A percentile compares a stretch with the other conserved stretches of the same genome.
Evolutionary conservation across 495 filamentous ascomycete species (phyloP).

Genomic region (Massariosphaeria phaeospora): DNA sequence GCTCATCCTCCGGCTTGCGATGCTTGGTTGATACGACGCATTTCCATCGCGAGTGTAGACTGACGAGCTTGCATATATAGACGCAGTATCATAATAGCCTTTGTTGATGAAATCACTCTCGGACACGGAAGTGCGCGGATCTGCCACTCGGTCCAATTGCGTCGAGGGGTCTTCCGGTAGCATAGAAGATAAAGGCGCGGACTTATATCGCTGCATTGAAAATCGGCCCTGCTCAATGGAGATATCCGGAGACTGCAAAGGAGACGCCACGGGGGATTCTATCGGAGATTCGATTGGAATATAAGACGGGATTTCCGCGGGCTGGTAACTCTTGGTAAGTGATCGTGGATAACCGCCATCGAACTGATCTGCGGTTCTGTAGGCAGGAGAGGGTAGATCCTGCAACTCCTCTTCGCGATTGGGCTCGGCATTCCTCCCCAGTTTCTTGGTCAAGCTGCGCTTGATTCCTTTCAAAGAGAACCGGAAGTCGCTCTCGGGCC

Average conservation of each 20-base stretch:
- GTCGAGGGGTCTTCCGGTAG: constrained; percentile 8
- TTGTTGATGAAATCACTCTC: background rate
- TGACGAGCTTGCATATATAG: constrained; percentile 24
- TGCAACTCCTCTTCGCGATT: background rate
- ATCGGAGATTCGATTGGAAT: background rate
- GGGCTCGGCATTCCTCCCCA: constrained; percentile 1
- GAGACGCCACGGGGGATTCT: background rate
- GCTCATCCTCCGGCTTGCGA: constrained; percentile 7
- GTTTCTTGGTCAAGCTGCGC: constrained; percentile 3
- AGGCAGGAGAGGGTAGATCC: background rate
- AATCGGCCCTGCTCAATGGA: background rate
- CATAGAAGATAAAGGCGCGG: constrained; percentile 11
- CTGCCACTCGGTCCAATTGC: constrained; percentile 3
- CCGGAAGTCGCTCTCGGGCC: background rate
- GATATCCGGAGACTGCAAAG: background rate
- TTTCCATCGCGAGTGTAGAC: constrained; percentile 17
- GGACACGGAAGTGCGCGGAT: constrained; percentile 10
- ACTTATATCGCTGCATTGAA: background rate
- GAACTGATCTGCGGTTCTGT: background rate
- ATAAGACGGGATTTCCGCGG: background rate
- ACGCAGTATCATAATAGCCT: constrained; percentile 15
- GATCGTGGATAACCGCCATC: constrained; percentile 11
- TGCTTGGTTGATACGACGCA: constrained; percentile 12
- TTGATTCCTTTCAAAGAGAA: constrained; percentile 18
- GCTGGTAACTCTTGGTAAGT: constrained; percentile 4